These are phyloP conservation scores for Musa schizocarpa DNA, from an alignment of 176 grass and related monocot genomes.

Conservation along the genomic window DNA sequence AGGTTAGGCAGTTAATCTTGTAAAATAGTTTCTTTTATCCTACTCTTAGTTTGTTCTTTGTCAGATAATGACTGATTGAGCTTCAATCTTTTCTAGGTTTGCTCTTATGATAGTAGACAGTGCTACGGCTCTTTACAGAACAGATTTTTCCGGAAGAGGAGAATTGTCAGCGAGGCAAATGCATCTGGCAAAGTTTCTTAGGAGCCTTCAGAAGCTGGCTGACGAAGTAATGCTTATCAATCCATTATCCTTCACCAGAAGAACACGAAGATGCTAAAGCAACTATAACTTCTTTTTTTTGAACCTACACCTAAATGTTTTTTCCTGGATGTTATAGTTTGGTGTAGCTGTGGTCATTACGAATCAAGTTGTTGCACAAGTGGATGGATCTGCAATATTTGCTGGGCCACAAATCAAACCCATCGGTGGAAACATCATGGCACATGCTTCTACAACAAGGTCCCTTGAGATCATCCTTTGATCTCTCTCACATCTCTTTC, in stretches of 20 bases:
- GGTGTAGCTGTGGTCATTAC: constrained; percentile 95
- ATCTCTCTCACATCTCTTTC: not conserved
- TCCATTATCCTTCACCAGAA: not conserved
- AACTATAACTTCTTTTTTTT: not conserved
- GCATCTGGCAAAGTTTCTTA: constrained; percentile 89
- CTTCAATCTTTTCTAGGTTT: constrained; percentile 46
- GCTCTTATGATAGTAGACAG: constrained; percentile 50
- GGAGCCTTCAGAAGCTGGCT: constrained; percentile 88
- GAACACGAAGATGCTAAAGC: not conserved
- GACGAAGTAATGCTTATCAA: constrained; percentile 15
- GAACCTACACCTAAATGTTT: not conserved
- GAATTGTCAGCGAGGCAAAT: constrained; percentile 79
- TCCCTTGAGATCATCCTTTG: not conserved
- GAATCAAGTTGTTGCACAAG: constrained; percentile 97
- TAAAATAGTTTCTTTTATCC: no score
- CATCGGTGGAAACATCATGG: constrained; percentile 93
- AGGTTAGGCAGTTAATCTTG: no score
- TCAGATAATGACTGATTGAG: not conserved
- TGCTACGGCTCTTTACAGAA: no score
- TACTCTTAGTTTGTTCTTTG: not conserved
- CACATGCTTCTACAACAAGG: constrained; percentile 77
- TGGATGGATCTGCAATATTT: constrained; percentile 93
- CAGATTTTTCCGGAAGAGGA: not conserved
- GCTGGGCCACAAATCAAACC: constrained; percentile 79
- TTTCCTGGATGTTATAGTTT: constrained; percentile 42